Conservation (phyloP, 2,329 filamentous ascomycete species). For the Ophioceras dolichostomum region DNA sequence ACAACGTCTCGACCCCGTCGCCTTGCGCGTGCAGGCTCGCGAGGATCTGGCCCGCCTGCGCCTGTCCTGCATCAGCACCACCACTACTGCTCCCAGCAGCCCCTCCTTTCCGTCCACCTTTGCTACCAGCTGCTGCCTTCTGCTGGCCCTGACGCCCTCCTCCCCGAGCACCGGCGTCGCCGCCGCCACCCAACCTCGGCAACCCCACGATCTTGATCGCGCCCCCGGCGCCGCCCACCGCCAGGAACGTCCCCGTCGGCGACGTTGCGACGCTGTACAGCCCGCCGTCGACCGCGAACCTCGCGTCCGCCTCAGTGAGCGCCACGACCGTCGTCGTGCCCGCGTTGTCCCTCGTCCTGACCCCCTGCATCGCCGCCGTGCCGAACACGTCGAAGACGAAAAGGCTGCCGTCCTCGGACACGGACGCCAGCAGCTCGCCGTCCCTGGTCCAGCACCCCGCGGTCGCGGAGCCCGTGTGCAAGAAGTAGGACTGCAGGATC, state of each 20-base stretch:
- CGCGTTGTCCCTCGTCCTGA: constrained; percentile 27
- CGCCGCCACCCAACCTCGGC: constrained; percentile 40
- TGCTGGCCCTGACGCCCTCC: constrained; percentile 6
- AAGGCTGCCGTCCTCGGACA: constrained; percentile 77
- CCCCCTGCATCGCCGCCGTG: constrained; percentile 47
- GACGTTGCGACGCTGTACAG: constrained; percentile 80
- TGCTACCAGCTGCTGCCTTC: constrained; percentile 6
- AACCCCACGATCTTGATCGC: constrained; percentile 76
- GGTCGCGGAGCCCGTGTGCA: constrained; percentile 77
- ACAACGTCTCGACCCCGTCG: constrained; percentile 64
- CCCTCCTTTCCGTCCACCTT: constrained; percentile 51
- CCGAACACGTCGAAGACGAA: constrained; percentile 92
- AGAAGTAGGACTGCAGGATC: constrained; percentile 85
- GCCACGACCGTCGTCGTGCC: constrained; percentile 51
- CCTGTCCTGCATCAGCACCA: constrained; percentile 18
- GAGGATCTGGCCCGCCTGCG: constrained; percentile 49
- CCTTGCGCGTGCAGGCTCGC: constrained; percentile 71
- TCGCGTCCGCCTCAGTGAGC: constrained; percentile 70
- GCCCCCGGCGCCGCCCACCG: constrained; percentile 79
- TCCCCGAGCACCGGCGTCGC: constrained; percentile 10
- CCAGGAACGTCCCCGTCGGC: constrained; percentile 66
- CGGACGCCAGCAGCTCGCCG: constrained; percentile 74
- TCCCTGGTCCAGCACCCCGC: constrained; percentile 86
- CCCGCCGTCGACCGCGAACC: constrained; percentile 85
- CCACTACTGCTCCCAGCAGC: constrained; percentile 7